Conservation (phyloP, 1,139 yeast genomes). For the Suhomyces coccinellae region DNA sequence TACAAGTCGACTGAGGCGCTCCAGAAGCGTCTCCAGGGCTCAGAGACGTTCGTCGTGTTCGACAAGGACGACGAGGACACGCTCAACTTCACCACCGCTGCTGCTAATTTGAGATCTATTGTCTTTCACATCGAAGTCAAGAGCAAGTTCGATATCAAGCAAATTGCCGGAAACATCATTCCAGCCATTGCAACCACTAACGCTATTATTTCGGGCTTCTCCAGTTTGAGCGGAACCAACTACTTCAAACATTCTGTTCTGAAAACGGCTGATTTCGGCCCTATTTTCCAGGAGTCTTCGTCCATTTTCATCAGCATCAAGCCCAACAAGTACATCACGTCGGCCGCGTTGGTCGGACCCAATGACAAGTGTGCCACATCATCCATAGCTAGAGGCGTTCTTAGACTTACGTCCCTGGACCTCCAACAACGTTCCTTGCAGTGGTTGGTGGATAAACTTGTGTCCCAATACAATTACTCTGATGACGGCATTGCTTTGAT, state of each 20-base stretch:
- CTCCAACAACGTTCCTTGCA: constrained; percentile 27
- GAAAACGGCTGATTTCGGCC: constrained; percentile 20
- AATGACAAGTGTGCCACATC: constrained; percentile 74
- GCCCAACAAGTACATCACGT: constrained; percentile 66
- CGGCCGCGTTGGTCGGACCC: constrained; percentile 61
- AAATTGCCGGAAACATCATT: constrained; percentile 95
- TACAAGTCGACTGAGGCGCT: constrained; percentile 50
- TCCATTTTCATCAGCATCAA: constrained; percentile 68
- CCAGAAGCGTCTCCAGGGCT: constrained; percentile 48
- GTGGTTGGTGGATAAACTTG: constrained; percentile 48
- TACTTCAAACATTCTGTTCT: constrained; percentile 35
- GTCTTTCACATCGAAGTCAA: constrained; percentile 73
- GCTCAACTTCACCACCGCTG: constrained; percentile 80
- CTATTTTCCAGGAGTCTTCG: constrained; percentile 32
- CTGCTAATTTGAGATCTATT: constrained; percentile 78
- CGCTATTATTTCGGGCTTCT: constrained; percentile 90
- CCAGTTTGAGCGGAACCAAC: constrained; percentile 65
- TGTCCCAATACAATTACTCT: constrained; percentile 52
- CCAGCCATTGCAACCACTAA: constrained; percentile 99
- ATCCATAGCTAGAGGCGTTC: constrained; percentile 55
- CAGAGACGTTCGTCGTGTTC: constrained; percentile 57
- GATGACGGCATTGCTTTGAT: constrained; percentile 70
- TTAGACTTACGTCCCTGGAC: constrained; percentile 20
- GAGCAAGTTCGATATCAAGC: constrained; percentile 83
- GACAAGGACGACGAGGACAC: constrained; percentile 97